Evolutionary conservation across 768 basidiomycete species (phyloP), one percentile per base, ranked within the genome.

Genomic region (Trametes sanguinea): DNA sequence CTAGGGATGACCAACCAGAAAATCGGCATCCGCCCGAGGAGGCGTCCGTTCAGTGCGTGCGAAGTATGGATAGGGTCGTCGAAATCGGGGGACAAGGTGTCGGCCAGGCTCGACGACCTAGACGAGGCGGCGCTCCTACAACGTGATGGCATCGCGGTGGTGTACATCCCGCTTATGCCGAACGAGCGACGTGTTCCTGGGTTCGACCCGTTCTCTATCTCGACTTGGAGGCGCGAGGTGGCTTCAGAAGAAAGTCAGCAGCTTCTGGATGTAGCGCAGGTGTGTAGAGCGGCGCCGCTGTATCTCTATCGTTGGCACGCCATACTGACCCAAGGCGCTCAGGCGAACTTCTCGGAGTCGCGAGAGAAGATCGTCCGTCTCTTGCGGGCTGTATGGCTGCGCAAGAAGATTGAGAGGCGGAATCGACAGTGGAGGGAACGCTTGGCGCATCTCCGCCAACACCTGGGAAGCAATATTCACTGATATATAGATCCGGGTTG

Each of bases 11-110:
- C 27, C 9, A 8, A 40, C 10, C 14, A 43, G 62, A 22, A 13
- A 30, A 29, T 35, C 29, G 50, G 54, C 40, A 35, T 6, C 27
- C 40, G 32, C 14, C 57, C 46, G 45, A 44, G 50, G 35, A 17
- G 3, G 2, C 48, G 2, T n/a, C 62, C 29, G 2, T 39, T 68
- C 8, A 60, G 62, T 29, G 29, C 67, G 17, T 71, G 70, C 55
- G 70, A 71, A 45, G 68, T 71, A 6, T 71, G 70, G 70, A 71
- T 71, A 16, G 70, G 70, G 6, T 69, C 70, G 11, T 71, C 70
- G 7, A 52, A 62, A 40, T 17, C 65, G 13, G 14, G 61, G 37
- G 65, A 64, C 14, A 52, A 56, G 13, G 59, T 57, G 6, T 63
- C 67, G 6, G 65, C 68, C 7, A 67, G 70, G 22, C 61, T 71